A percentile compares a stretch with the other conserved stretches of the same genome.
Evolutionary conservation across 345 rosid species (phyloP).

Genomic region (thale cress (Arabidopsis thaliana)): DNA sequence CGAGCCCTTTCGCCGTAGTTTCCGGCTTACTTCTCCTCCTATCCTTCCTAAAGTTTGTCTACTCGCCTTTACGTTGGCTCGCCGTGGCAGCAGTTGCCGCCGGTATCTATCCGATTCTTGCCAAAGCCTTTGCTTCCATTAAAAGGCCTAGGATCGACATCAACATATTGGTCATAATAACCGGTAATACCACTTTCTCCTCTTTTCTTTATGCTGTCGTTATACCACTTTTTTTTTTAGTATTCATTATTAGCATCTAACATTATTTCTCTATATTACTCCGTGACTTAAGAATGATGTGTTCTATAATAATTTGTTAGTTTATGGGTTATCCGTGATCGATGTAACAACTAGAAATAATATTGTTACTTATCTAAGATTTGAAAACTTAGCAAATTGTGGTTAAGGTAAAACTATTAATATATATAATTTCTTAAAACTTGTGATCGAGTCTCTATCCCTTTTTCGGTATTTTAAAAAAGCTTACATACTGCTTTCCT

Average conservation of each 20-base stretch:
- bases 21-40: conserved; percentile 64
- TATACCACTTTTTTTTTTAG: background rate
- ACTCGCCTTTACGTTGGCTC: conserved; percentile 67
- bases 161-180: conserved; percentile 69
- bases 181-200: conserved; percentile 55
- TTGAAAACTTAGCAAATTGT: background rate
- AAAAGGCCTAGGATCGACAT: conserved; percentile 62
- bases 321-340: conserved; percentile 2
- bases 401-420: background rate
- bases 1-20: conserved; percentile 71
- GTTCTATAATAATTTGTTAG: conserved; percentile 1
- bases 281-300: background rate
- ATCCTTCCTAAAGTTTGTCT: conserved; percentile 61
- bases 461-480: conserved; percentile 24
- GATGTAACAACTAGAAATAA: background rate
- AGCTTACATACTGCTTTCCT: conserved; percentile 22
- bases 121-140: conserved; percentile 58
- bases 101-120: conserved; percentile 65
- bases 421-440: conserved; percentile 1
- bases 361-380: background rate
- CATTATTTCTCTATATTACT: background rate
- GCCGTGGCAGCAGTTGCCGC: conserved; percentile 71
- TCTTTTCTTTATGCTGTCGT: background rate
- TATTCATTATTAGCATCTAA: background rate
- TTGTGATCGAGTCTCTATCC: background rate